Conservation (phyloP, 768 basidiomycete species). For the Pulveroboletus sp. region DNA sequence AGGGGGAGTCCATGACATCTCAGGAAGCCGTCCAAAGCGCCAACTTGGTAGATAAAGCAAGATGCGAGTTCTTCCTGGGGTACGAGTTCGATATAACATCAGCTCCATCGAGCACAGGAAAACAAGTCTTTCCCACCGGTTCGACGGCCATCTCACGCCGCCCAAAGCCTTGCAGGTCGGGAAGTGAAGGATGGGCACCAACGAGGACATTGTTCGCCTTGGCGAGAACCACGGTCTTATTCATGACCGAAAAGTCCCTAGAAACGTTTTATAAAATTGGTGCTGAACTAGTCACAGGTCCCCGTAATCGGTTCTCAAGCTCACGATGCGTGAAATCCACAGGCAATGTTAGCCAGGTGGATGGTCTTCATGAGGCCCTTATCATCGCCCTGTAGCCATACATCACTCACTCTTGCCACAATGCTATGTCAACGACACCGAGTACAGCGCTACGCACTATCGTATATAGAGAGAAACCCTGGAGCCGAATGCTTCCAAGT, state of each 20-base stretch:
- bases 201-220: conserved; percentile 51
- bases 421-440: background rate
- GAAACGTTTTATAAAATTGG: background rate
- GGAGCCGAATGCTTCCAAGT: background rate
- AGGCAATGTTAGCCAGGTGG: conserved; percentile 59
- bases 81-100: background rate
- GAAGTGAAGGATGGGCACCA: conserved; percentile 64
- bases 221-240: conserved; percentile 53
- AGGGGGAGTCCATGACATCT: conserved; percentile 45
- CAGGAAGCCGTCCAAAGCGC: conserved; percentile 59
- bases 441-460: conserved; percentile 30
- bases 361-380: conserved; percentile 51
- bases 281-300: too few species aligned
- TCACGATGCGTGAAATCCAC: conserved; percentile 65
- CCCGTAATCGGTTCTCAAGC: background rate
- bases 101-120: background rate
- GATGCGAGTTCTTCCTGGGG: conserved; percentile 49
- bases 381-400: conserved; percentile 41
- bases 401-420: background rate
- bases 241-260: conserved; percentile 64
- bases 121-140: conserved; percentile 36
- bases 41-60: conserved; percentile 63
- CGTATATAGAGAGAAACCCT: conserved; percentile 50
- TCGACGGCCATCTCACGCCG: conserved; percentile 59
- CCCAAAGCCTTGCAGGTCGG: conserved; percentile 61